A percentile compares a stretch with the other conserved stretches of the same genome.
Evolutionary conservation across 257 asterid species (phyloP).

Genomic region (Plectranthus barbatus): DNA sequence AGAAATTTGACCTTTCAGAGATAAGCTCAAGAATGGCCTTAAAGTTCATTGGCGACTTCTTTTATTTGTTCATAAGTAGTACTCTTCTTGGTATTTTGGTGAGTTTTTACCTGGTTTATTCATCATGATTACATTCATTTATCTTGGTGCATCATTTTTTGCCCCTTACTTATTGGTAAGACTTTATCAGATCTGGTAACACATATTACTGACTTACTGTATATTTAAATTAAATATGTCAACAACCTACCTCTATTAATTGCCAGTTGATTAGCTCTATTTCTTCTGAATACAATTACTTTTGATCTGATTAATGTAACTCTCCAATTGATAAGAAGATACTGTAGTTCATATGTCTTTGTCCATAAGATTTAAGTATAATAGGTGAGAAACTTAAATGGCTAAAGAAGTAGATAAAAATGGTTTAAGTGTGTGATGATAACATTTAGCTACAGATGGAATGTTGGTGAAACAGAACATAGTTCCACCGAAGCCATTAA

Average conservation of each 20-base stretch:
- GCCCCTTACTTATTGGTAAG: neutral
- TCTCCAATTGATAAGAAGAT: neutral
- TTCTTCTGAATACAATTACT: neutral
- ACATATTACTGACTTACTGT: neutral
- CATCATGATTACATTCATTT: neutral
- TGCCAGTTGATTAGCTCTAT: neutral
- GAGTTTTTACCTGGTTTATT: constrained; percentile 1
- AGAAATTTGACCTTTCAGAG: constrained; percentile 54
- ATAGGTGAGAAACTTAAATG: too few species aligned
- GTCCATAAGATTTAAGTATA: neutral
- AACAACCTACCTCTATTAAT: neutral
- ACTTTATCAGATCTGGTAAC: neutral
- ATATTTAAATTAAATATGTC: neutral
- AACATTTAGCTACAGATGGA: too few species aligned
- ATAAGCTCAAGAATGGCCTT: constrained; percentile 22
- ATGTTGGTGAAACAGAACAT: too few species aligned
- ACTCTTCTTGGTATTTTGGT: constrained; percentile 65
- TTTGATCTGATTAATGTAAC: neutral
- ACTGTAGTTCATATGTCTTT: neutral
- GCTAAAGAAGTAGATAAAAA: too few species aligned
- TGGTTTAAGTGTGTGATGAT: too few species aligned
- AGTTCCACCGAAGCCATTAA: too few species aligned
- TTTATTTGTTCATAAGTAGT: constrained; percentile 49
- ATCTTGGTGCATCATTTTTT: neutral
- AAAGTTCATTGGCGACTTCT: constrained; percentile 41